Base-by-base conservation (phyloP, 1,139 yeast genomes). In the Saccharomyces uvarum region DNA sequence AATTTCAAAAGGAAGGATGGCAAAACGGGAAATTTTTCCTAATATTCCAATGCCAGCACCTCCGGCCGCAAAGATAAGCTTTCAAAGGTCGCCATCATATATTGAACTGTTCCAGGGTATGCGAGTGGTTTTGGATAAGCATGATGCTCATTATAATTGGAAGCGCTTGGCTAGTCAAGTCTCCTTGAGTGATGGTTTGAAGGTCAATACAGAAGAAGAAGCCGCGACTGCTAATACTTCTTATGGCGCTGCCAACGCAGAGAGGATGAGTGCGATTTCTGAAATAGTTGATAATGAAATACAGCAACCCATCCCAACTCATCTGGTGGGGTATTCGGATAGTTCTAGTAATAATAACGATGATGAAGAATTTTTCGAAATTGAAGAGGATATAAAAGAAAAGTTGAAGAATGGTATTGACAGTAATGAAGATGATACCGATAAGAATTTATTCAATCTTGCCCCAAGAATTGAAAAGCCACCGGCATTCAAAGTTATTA, bases 91-190 rank as follows among this genome's bases (percentile, higher is more conserved):
- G 5, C 62, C 67, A 14, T 67, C 71, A 3, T 65, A 62, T 48
- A 54, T 61, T 14, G 69, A 67, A 51, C 52, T 67, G 27, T 67
- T 65, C 52, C 60, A 63, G 42, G 67, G 62, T 31, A 67, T 67
- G 71, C 55, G 67, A 38, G 38, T 61, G 16, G 68, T 67, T n/a
- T 52, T 67, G 19, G 70, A 67, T 56, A 66, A 63, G 7, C 54
- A 57, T 41, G 71, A 67, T 54, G 70, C 68, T 4, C 57, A 56
- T 16, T 65, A 63, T 38, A 67, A 67, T 51, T 67, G 71, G 71
- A 62, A 57, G 50, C 61, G 66, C 13, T 53, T 67, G 26, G 59
- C 67, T 3, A 63, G 65, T 38, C 64, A 63, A 11, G 51, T 53
- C 8, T 61, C 67, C 4, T 51, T 62, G 31, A 58, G 56, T 46